phyloP scores from a whole-genome alignment of 148 eudicot species.

The Polygonum maritimum region DNA sequence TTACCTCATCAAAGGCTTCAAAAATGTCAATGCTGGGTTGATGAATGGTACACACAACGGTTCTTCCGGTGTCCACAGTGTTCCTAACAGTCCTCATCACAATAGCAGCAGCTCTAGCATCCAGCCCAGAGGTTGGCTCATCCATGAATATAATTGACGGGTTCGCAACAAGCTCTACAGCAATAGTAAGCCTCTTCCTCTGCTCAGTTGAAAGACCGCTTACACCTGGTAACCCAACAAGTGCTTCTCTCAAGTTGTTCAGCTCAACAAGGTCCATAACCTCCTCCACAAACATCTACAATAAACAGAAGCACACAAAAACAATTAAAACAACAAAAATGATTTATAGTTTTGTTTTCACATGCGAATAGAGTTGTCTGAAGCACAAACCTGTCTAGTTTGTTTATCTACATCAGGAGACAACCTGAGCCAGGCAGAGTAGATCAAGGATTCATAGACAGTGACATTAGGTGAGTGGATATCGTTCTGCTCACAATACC shows the following conservation, averaged over 20 bases:
- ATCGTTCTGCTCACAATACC: conserved; percentile 77
- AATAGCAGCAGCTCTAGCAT: conserved; percentile 72
- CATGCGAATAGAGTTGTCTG: neutral
- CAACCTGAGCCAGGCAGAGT: conserved; percentile 77
- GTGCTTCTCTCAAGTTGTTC: conserved; percentile 21
- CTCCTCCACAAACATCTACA: conserved; percentile 48
- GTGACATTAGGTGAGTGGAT: conserved; percentile 78
- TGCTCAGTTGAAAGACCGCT: conserved; percentile 64
- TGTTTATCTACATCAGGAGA: conserved; percentile 40
- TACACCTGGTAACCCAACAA: conserved; percentile 48
- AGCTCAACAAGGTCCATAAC: conserved; percentile 52
- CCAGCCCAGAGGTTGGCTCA: conserved; percentile 76
- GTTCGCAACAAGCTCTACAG: conserved; percentile 66
- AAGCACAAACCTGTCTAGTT: conserved; percentile 38
- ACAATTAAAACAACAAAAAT: neutral
- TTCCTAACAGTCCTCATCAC: conserved; percentile 63
- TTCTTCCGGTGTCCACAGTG: conserved; percentile 48
- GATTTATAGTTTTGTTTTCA: neutral
- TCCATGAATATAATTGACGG: conserved; percentile 70
- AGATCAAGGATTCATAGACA: conserved; percentile 60
- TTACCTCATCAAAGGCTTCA: conserved; percentile 68
- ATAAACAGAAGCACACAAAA: neutral
- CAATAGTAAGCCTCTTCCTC: conserved; percentile 56
- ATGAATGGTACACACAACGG: conserved; percentile 58
- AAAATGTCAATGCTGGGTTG: conserved; percentile 63